Evolutionary conservation across 345 rosid genomes (phyloP).

Genomic region (Turritis glabra): DNA sequence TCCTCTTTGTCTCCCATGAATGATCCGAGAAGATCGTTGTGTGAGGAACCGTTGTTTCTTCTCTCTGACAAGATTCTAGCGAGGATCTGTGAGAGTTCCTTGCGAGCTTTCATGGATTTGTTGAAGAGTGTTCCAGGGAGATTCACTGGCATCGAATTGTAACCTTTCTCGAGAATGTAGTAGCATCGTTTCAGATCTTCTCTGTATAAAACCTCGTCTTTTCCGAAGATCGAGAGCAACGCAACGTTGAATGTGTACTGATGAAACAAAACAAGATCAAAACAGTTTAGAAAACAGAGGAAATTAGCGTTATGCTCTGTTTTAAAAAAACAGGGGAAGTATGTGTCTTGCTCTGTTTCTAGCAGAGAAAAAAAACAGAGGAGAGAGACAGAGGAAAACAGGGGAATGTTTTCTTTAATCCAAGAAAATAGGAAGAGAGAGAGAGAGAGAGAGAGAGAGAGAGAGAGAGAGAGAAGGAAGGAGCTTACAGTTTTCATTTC

Average conservation of each 20-base stretch:
- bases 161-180: conserved; percentile 88
- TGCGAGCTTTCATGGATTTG: conserved; percentile 90
- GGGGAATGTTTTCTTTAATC: no score
- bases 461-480: neutral
- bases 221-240: conserved; percentile 74
- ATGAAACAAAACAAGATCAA: neutral
- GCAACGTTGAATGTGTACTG: conserved; percentile 91
- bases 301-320: conserved; percentile 4
- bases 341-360: neutral
- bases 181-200: conserved; percentile 84
- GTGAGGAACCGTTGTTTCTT: conserved; percentile 41
- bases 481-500: conserved; percentile 81
- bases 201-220: conserved; percentile 60
- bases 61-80: conserved; percentile 59
- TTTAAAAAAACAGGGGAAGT: neutral
- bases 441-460: conserved; percentile 8
- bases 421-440: no score
- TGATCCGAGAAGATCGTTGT: conserved; percentile 66
- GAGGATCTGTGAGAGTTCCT: conserved; percentile 68
- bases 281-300: conserved; percentile 6
- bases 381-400: neutral
- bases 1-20: conserved; percentile 78
- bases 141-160: conserved; percentile 96
- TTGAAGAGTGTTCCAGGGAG: conserved; percentile 89
- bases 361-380: neutral